Base-by-base conservation (phyloP, 805 yeast genomes). In the Candida hungchunana region DNA sequence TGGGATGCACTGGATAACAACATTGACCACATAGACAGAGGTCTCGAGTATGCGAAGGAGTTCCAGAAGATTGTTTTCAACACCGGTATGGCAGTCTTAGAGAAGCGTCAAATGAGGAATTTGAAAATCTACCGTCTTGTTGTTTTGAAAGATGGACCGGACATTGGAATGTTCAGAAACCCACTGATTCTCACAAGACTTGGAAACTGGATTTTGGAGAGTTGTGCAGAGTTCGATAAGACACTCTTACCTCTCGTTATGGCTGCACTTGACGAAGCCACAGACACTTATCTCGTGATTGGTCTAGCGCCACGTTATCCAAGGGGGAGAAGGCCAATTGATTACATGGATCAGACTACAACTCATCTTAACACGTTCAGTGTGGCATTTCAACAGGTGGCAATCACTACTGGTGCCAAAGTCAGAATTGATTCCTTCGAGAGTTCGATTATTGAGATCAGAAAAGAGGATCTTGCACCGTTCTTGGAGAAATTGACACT, bases 361-460 rank as follows among this genome's bases (percentile, higher is more conserved):
- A 71, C 79, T 1, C 60, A 79, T 23, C 62, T 81, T 33, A 90
- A 93, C 55, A 80, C 86, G 7, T 93, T 93, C 55, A 89, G 96
- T 30, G 75, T 82, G 39, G 95, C 95, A 23, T 93, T 93, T 59
- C 96, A 87, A 58, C 82, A 81, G 46, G 85, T 89, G 18, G 93
- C 97, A 1, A 71, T 69, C 29, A 75, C 75, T 15, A 83, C 95
- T 6, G 90, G 88, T 27, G 96, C 97, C 3, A 79, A 83, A 48
- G 88, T 88, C 14, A 73, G 90, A 51, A 83, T 93, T 43, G 97
- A 93, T 58, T 87, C 95, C 53, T 93, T 93, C 61, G 97, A 93
- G 56, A 84, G 95, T 45, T 79, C 97, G 4, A 85, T 93, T 16
- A 87, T 93, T 29, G 97, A 93, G 62, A 79, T 93, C 28, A 64